Base-by-base conservation (phyloP, 441 rosid genomes). In the Geranium incanum region DNA sequence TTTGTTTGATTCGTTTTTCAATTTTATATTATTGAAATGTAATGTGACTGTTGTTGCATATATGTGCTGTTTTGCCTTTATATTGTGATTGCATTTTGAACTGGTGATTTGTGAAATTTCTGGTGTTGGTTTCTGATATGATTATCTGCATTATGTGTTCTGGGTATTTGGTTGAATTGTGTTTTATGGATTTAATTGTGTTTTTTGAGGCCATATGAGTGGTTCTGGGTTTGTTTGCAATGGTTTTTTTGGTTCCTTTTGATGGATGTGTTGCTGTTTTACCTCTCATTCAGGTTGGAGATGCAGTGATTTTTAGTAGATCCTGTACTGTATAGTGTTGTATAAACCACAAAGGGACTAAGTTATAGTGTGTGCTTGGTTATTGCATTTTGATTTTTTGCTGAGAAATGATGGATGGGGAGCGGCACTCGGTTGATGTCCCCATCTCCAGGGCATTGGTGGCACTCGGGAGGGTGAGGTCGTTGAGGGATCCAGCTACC, bases 401-500 rank as follows among this genome's bases (percentile, higher is more conserved):
- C 67, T 43, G 66, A 67, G 57, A 12, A 33, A 87, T 82, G 85
- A 81, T 78, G 76, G 95, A 90, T 39, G 89, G 87, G 72, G 73
- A 96, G 78, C 78, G 98, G 69, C 96, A 91, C 81, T 94, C 97
- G 11, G 89, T 94, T 50, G 98, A 94, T 76, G 73, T 91, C 67
- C 98, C 97, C 15, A 88, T 94, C 52, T 82, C 98, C 36, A 91
- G 90, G 79, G 86, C 96, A 37, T 95, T 94, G n/a, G 78, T 86
- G 16, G 95, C 97, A 19, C 90, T 94, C 23, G 84, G 95, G 82
- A 87, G 97, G 68, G 98, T 94, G 77, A 82, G 86, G 86, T 91
- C 98, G 50, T 74, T 94, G 48, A 86, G 90, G 86, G 98, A 94
- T 81, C 98, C 98, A 0, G 86, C 93, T 13, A 91, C 98, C 13